These are phyloP conservation scores for Populus hybrid DNA, from an alignment of 441 rosid species.

Conservation along the genomic window DNA sequence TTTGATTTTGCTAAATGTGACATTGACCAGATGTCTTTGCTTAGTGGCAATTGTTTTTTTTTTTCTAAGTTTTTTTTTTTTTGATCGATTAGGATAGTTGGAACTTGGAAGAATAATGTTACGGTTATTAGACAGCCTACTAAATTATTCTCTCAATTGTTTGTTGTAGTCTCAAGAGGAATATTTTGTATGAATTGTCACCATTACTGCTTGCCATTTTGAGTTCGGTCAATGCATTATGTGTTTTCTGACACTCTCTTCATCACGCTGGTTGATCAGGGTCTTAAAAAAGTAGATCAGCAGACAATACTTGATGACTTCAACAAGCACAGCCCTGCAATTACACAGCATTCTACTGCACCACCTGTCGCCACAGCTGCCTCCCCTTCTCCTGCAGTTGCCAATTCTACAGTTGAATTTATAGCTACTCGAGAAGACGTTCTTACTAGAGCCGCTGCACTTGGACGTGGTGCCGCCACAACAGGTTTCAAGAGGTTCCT, in stretches of 20 bases:
- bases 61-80: no score
- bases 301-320: conserved; percentile 90
- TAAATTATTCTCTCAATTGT: no score
- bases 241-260: neutral
- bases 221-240: no score
- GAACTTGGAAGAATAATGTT: no score
- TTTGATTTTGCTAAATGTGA: no score
- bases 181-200: no score
- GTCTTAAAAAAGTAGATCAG: conserved; percentile 89
- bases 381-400: conserved; percentile 37
- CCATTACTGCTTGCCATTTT: no score
- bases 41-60: no score
- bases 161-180: no score
- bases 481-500: conserved; percentile 99
- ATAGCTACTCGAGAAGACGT: conserved; percentile 90
- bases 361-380: conserved; percentile 36
- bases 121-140: no score
- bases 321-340: conserved; percentile 78
- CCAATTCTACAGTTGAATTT: conserved; percentile 54
- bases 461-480: conserved; percentile 95
- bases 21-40: no score
- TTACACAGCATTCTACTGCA: conserved; percentile 47
- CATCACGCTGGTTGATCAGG: conserved; percentile 42
- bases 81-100: no score
- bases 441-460: conserved; percentile 94